Base-by-base conservation (phyloP, 805 yeast species). In the Pichia phayaonensis region DNA sequence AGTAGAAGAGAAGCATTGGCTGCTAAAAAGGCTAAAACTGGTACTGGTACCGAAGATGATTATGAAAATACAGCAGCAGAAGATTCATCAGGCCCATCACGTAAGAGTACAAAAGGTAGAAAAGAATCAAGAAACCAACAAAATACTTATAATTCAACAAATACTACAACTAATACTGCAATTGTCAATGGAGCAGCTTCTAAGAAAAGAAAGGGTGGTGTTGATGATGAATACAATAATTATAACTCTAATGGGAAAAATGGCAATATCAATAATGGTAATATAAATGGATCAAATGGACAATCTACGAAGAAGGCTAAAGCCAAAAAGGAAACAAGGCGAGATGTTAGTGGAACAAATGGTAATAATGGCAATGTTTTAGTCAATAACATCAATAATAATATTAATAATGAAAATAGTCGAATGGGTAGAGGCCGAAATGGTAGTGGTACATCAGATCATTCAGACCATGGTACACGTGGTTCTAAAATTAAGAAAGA, bases 1-100 rank as follows among this genome's bases (percentile, higher is more conserved):
- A 79, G 58, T 45, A 75, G 97, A 56, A 76, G 98, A 53, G 97
- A 90, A 61, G 97, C 97, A 10, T 74, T 90, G 59, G 96, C 96
- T 2, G 97, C 97, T 2, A 83, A 80, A 57, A 84, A 83, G 63
- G 89, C 90, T 10, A 70, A 59, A 21, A 52, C 47, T 40, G 61
- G 58, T 46, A 64, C 55, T 44, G 56, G 56, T n/a, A 54, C 51
- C 42, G 61, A 54, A 45, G 61, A 52, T 34, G 63, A 61, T 12
- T 56, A 55, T 42, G 64, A 61, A 38, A 62, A 59, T 38, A 54
- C 57, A 3, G 56, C 58, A 12, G 55, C 34, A 49, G 64, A 47
- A 22, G 57, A 51, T 31, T 52, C 57, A n/a, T 15, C 53, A 8
- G 46, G 46, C 11, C 56, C 56, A 16, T 18, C 29, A 13, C n/a